phyloP scores from a whole-genome alignment of 2,329 filamentous ascomycete genomes.

The Gaeumannomyces tritici region DNA sequence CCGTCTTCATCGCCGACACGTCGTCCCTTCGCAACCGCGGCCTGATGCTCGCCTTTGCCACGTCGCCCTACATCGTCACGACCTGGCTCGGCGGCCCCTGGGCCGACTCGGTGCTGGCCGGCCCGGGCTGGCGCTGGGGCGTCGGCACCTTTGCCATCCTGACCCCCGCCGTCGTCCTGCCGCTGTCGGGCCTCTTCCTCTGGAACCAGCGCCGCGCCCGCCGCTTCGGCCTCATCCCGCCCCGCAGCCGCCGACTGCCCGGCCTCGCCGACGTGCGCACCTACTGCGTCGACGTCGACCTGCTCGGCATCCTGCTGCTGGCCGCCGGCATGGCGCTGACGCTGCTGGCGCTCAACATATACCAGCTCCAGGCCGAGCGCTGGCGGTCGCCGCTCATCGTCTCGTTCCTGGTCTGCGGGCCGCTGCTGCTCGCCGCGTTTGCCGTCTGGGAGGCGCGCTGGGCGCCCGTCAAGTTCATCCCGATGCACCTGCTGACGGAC shows the following conservation, averaged over 20 bases:
- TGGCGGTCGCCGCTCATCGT: conserved; percentile 27
- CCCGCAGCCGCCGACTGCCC: conserved; percentile 10
- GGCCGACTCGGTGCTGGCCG: conserved; percentile 37
- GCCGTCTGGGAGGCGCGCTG: conserved; percentile 26
- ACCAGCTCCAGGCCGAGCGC: conserved; percentile 25
- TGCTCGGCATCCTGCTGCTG: conserved; percentile 34
- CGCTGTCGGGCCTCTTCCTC: conserved; percentile 20
- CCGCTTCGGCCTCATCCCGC: conserved; percentile 29
- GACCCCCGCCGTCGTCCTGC: conserved; percentile 43
- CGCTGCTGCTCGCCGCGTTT: background rate
- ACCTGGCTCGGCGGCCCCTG: conserved; percentile 55
- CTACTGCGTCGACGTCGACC: conserved; percentile 26
- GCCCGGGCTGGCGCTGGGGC: conserved; percentile 56
- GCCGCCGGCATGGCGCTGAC: conserved; percentile 35
- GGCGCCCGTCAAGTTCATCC: conserved; percentile 30
- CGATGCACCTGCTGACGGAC: conserved; percentile 22
- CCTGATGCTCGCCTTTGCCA: conserved; percentile 52
- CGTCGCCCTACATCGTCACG: conserved; percentile 56
- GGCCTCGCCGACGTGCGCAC: conserved; percentile 12
- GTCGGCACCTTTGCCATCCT: conserved; percentile 47
- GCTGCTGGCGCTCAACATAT: conserved; percentile 36
- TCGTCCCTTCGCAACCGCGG: conserved; percentile 56
- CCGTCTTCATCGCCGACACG: conserved; percentile 59
- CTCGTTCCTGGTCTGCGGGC: background rate
- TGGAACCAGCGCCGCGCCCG: conserved; percentile 39